Evolutionary conservation across 345 rosid species (phyloP).

Genomic region (Turritis glabra): DNA sequence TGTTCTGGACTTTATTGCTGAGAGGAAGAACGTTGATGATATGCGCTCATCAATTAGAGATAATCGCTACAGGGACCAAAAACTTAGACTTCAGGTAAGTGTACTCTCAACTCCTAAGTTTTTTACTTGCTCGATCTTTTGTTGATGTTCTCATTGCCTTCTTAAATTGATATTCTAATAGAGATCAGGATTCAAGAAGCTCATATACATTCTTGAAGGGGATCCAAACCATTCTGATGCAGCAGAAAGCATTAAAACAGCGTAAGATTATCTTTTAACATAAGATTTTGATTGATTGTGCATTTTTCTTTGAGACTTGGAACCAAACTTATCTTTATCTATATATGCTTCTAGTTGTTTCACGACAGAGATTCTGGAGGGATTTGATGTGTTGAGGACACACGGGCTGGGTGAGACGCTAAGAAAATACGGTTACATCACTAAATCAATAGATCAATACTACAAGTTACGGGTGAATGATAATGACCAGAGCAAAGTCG

Average conservation of each 20-base stretch:
- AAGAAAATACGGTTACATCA: slow-evolving; percentile 75
- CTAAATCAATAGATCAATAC: slow-evolving; percentile 64
- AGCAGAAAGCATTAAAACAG: slow-evolving; percentile 89
- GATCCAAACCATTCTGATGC: slow-evolving; percentile 79
- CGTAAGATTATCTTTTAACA: slow-evolving; percentile 51
- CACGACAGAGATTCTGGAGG: slow-evolving; percentile 91
- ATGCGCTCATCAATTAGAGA: slow-evolving; percentile 83
- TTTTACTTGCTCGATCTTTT: background rate
- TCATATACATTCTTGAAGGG: slow-evolving; percentile 89
- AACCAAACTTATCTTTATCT: slow-evolving; percentile 11
- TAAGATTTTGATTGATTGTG: background rate
- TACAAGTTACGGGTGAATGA: slow-evolving; percentile 47
- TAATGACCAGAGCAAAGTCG: slow-evolving; percentile 37
- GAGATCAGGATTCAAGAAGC: slow-evolving; percentile 89
- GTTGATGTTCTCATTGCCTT: background rate
- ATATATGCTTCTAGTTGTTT: slow-evolving; percentile 60
- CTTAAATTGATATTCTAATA: slow-evolving; percentile 29
- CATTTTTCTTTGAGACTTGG: background rate
- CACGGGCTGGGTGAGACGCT: slow-evolving; percentile 68
- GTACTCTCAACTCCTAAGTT: background rate
- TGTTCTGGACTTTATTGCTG: slow-evolving; percentile 93
- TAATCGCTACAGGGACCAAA: slow-evolving; percentile 89
- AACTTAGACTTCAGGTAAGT: slow-evolving; percentile 72
- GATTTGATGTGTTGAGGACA: slow-evolving; percentile 86
- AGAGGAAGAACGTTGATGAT: slow-evolving; percentile 86